Base-by-base conservation (phyloP, 2,329 filamentous ascomycete genomes). In the Phoma sp. region DNA sequence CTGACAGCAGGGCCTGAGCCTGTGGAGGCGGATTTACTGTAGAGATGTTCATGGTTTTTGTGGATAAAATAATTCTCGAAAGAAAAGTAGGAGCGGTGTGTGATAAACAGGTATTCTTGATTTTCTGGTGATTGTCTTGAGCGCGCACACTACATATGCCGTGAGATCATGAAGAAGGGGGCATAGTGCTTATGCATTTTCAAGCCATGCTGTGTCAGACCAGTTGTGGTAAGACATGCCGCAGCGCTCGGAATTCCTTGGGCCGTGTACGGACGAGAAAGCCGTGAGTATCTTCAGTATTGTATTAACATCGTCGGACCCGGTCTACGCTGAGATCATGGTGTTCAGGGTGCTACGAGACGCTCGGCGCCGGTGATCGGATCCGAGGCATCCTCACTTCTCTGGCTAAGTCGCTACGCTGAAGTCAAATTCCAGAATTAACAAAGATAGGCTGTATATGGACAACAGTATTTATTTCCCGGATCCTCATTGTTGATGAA, bases 1-100 rank as follows among this genome's bases (percentile, higher is more conserved):
- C 58, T 30, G 37, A 51, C n/a, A 72, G 58, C 25, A 72, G 55
- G 11, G 57, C 58, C 32, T 55, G 52, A 7, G 65, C 67, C 49
- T 68, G 68, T 7, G 60, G 59, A 22, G 69, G 69, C 8, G 64
- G 43, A 45, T 57, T 43, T 11, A 48, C 33, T 4, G 38, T 40
- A 30, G 40, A 55, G 52, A 53, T 55, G 46, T 61, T 55, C 64
- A 67, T 66, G 8, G 29, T 56, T 33, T 47, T 2, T 36, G 30
- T 41, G 9, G 13, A n/a, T 4, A 23, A 10, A 11, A 22, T 13
- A 13, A 25, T 18, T 27, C 2, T 13, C 13, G 7, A 22, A 5
- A 4, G 14, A 18, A 7, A 10, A 14, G 5, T 7, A 4, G 14
- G 13, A n/a, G 18, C 9, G 6, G 27, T 1, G 2, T 29, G 27